Conservation (phyloP, 768 basidiomycete species). For the Trametes cinnabarina region DNA sequence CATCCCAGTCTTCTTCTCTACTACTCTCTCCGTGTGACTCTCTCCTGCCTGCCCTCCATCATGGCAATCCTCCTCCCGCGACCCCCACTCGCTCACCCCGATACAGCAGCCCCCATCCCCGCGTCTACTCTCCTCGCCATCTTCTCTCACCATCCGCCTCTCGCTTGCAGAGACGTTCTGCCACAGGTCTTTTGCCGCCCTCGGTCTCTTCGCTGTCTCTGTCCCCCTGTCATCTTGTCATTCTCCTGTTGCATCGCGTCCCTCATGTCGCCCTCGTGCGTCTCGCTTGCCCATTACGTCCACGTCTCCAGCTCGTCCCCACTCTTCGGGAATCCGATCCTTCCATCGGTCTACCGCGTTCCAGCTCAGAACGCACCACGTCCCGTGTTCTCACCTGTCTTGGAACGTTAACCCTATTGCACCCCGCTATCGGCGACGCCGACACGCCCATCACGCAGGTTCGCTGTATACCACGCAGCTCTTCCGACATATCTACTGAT, state of each 20-base stretch:
- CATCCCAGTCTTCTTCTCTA: conserved; percentile 10
- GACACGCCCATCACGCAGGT: conserved; percentile 3
- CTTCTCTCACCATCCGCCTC: neutral
- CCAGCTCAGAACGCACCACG: conserved; percentile 9
- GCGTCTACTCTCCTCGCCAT: neutral
- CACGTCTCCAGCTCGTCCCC: no score
- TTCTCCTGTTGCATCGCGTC: conserved; percentile 1
- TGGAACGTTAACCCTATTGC: conserved; percentile 17
- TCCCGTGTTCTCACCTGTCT: conserved; percentile 13
- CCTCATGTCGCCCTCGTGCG: neutral
- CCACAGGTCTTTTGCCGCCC: neutral
- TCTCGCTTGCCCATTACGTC: neutral
- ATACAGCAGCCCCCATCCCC: conserved; percentile 1
- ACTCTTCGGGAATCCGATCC: neutral
- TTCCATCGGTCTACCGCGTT: conserved; percentile 9
- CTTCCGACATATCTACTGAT: conserved; percentile 13
- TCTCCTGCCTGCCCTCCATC: neutral
- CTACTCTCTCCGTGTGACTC: conserved; percentile 9
- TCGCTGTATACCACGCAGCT: neutral
- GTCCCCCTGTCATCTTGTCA: neutral
- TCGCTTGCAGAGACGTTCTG: neutral
- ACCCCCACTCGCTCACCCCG: neutral
- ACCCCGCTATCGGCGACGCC: conserved; percentile 15
- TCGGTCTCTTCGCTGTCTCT: neutral
- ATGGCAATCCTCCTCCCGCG: conserved; percentile 14